Conservation (phyloP, 306 rosid genomes). For the Cicer chorassanicum region DNA sequence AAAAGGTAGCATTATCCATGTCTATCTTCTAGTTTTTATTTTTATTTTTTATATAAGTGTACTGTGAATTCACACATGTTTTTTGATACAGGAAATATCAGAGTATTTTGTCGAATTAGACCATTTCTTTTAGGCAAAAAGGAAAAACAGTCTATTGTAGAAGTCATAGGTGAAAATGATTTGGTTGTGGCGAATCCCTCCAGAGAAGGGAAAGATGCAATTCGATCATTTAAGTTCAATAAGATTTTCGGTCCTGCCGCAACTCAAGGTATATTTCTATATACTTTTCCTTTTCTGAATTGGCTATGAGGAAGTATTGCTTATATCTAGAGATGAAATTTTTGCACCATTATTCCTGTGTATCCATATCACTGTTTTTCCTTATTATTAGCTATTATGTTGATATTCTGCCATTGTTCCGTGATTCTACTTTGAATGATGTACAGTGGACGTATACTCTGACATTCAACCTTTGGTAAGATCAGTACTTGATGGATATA, state of each 20-base stretch:
- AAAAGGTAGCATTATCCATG: constrained; percentile 47
- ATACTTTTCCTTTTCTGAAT: not conserved
- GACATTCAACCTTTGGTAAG: constrained; percentile 59
- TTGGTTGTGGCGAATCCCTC: constrained; percentile 51
- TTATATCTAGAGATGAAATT: not conserved
- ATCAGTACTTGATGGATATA: constrained; percentile 72
- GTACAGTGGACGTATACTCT: constrained; percentile 62
- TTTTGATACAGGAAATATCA: constrained; percentile 62
- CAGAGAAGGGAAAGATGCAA: constrained; percentile 56
- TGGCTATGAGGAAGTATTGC: constrained; percentile 8
- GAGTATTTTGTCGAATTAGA: constrained; percentile 67
- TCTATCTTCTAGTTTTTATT: constrained; percentile 10
- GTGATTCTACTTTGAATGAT: constrained; percentile 31
- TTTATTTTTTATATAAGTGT: constrained; percentile 12
- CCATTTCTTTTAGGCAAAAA: constrained; percentile 50
- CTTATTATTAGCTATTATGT: not conserved
- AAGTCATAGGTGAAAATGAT: constrained; percentile 50
- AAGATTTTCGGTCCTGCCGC: constrained; percentile 46
- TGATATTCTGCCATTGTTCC: constrained; percentile 23
- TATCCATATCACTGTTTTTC: constrained; percentile 1
- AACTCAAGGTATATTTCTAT: constrained; percentile 53
- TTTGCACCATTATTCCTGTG: constrained; percentile 23
- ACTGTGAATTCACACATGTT: constrained; percentile 8
- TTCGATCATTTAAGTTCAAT: constrained; percentile 52
- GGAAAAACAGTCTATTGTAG: constrained; percentile 50